Conservation (phyloP, 1,284 basidiomycete genomes). For the Pseudozyma hubeiensis region DNA sequence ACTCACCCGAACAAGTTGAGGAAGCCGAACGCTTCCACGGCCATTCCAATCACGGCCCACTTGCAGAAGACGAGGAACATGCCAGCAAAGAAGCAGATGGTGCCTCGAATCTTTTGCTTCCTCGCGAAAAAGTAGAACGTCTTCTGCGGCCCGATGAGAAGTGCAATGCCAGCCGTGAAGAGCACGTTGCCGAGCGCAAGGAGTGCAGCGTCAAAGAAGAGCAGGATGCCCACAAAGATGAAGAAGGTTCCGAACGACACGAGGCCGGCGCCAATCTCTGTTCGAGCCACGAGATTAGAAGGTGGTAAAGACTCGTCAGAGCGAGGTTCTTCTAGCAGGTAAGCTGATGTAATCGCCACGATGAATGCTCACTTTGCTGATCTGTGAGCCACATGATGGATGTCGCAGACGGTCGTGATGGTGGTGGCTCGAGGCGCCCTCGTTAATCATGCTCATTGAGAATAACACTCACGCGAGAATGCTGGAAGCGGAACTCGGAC, state of each 20-base stretch:
- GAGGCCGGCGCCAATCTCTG: conserved; percentile 78
- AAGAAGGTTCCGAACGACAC: conserved; percentile 97
- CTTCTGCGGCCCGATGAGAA: conserved; percentile 73
- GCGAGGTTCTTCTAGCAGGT: too few relatives aligned
- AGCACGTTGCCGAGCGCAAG: conserved; percentile 88
- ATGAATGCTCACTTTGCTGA: conserved; percentile 63
- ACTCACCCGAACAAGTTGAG: conserved; percentile 95
- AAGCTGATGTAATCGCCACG: not conserved
- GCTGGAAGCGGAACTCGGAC: not conserved
- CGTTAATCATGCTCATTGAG: too few relatives aligned
- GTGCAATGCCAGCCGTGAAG: conserved; percentile 66
- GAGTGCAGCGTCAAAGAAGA: conserved; percentile 97
- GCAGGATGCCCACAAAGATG: conserved; percentile 92
- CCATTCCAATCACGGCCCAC: conserved; percentile 91
- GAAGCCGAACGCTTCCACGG: conserved; percentile 86
- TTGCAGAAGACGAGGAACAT: conserved; percentile 79
- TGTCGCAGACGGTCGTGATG: not conserved
- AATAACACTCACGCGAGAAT: too few relatives aligned
- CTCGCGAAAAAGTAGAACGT: conserved; percentile 98
- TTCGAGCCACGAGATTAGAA: not conserved
- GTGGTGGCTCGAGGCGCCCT: conserved; percentile 4
- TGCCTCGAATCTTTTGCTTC: conserved; percentile 95
- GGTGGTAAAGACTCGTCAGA: not conserved
- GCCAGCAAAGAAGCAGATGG: conserved; percentile 67
- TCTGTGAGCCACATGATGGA: conserved; percentile 67